Evolutionary conservation across 73 alveolate genomes (phyloP).

Genomic region (Paraurostyla sp.): DNA sequence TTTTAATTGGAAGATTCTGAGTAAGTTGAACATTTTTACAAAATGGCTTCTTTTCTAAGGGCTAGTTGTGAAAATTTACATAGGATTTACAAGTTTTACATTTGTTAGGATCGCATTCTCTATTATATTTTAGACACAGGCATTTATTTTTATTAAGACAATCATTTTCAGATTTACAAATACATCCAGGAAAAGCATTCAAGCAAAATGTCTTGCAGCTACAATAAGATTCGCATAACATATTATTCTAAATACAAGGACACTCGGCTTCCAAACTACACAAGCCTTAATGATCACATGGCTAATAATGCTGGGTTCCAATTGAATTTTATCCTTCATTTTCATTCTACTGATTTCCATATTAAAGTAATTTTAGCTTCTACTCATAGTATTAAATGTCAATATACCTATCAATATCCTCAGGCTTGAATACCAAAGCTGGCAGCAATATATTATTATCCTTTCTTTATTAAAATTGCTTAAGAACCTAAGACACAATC

Average conservation of each 20-base stretch:
- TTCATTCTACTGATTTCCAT: neutral
- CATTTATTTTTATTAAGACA: constrained; percentile 24
- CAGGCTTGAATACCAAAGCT: neutral
- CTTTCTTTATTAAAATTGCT: neutral
- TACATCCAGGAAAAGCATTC: constrained; percentile 53
- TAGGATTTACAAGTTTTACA: constrained; percentile 44
- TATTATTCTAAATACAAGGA: neutral
- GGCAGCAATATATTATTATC: neutral
- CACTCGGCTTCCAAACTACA: neutral
- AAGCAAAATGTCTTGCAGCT: constrained; percentile 23
- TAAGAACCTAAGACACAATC: neutral
- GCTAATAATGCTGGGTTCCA: neutral
- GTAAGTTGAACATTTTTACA: neutral
- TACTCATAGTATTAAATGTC: neutral
- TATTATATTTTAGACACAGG: constrained; percentile 1
- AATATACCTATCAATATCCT: neutral
- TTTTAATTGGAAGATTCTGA: neutral
- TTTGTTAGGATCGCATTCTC: constrained; percentile 56
- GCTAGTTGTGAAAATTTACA: neutral
- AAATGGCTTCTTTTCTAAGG: no score
- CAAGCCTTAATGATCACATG: constrained; percentile 47
- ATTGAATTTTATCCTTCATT: neutral
- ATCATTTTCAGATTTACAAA: constrained; percentile 30
- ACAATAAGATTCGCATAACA: constrained; percentile 28
- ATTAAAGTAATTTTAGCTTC: neutral